Evolutionary conservation across 2,329 filamentous ascomycete genomes (phyloP), one percentile per base, ranked within the genome.

Genomic region (Tolypocladium tropicale): DNA sequence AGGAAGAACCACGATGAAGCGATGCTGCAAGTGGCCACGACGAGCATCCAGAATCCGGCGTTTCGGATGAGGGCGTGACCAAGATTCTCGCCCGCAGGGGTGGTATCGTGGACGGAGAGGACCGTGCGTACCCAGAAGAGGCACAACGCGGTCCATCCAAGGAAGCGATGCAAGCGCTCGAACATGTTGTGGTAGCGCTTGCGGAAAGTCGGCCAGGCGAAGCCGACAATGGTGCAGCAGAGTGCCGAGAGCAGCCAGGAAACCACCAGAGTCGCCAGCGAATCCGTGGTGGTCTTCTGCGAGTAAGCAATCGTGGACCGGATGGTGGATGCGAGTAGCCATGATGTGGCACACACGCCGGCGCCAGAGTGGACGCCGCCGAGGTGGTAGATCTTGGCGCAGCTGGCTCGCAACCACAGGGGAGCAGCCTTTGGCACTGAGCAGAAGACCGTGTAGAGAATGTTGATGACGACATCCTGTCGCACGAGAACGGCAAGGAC

Each of bases 1-100:
- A 94, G 80, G 57, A 82, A 79, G 3, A 87, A 67, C 89, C 89
- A 95, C 1, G 89, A 88, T 53, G 86, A 83, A 50, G 86, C 74
- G 59, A 92, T 78, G 61, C 85, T 80, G 43, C 77, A 63, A 1
- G 88, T 89, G 50, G 84, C 83, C 50, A 81, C 66, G 30, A 81
- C 62, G 21, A 93, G 75, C 63, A 88, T 80, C 85, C 88, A 94
- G 70, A 93, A 74, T 10, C 73, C 67, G 5, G 77, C 74, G 21
- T 66, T 74, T 16, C 64, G 64, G 25, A 71, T 64, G 2, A 76
- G 63, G 2, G 71, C 68, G 9, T 59, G 56, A 21, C 74, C 74
- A 18, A 77, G 66, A 10, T 67, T 61, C 23, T 61, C 54, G 4
- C 57, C 67, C 16, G 63, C 62, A 21, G 71, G 65, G n/a, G 72